Conservation (phyloP, 495 filamentous ascomycete genomes). For the Aspergillus heteromorphus region DNA sequence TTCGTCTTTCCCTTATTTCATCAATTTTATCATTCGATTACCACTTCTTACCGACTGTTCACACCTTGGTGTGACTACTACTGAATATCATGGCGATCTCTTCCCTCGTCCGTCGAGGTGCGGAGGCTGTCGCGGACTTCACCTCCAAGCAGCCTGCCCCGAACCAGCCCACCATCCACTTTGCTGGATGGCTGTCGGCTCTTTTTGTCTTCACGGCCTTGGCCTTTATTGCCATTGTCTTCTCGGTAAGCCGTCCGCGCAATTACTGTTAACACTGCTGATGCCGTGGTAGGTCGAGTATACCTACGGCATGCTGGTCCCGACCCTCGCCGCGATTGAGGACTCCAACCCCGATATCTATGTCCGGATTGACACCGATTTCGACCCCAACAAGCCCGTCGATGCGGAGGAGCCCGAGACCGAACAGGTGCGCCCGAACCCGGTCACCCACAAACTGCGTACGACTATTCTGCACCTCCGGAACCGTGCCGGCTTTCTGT, state of each 20-base stretch:
- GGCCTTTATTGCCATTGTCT: slow-evolving; percentile 11
- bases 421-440: slow-evolving; percentile 27
- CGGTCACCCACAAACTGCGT: slow-evolving; percentile 56
- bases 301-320: slow-evolving; percentile 53
- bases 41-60: neutral
- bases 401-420: slow-evolving; percentile 30
- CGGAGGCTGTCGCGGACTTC: slow-evolving; percentile 17
- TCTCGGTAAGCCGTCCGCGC: slow-evolving; percentile 14
- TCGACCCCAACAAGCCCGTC: slow-evolving; percentile 28
- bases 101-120: slow-evolving; percentile 25
- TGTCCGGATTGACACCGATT: slow-evolving; percentile 38
- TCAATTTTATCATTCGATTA: slow-evolving; percentile 1
- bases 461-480: slow-evolving; percentile 54
- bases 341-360: slow-evolving; percentile 54
- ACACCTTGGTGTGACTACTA: neutral
- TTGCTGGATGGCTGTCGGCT: slow-evolving; percentile 17
- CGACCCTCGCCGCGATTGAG: slow-evolving; percentile 58
- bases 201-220: slow-evolving; percentile 17
- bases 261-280: neutral
- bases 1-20: neutral
- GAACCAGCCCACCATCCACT: slow-evolving; percentile 10
- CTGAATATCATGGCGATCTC: slow-evolving; percentile 18
- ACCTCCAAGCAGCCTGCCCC: slow-evolving; percentile 7
- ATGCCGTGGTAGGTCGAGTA: slow-evolving; percentile 39
- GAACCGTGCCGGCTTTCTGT: slow-evolving; percentile 45